phyloP scores from a whole-genome alignment of 495 filamentous ascomycete species.

The Daldinia childiae region DNA sequence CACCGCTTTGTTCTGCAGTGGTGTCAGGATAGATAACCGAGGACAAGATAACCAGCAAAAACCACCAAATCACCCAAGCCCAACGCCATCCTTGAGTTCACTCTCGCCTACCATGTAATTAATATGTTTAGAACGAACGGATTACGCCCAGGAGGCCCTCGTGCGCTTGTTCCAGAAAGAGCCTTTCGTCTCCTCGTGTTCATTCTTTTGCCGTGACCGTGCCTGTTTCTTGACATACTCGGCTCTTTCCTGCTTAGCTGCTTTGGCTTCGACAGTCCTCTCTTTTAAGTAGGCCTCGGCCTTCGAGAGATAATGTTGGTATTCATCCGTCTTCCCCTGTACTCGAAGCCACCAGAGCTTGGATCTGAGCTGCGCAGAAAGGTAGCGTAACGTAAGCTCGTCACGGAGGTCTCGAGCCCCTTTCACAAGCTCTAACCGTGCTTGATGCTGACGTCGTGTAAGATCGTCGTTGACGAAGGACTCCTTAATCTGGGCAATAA shows the following conservation, averaged over 20 bases:
- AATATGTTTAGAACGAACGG: conserved; percentile 27
- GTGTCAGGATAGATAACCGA: conserved; percentile 10
- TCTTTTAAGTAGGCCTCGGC: conserved; percentile 49
- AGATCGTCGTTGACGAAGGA: conserved; percentile 38
- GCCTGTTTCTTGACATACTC: conserved; percentile 38
- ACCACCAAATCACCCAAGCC: conserved; percentile 32
- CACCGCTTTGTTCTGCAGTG: conserved; percentile 10
- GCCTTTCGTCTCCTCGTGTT: conserved; percentile 29
- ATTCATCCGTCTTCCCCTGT: conserved; percentile 53
- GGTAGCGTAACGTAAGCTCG: conserved; percentile 46
- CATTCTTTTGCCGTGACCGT: conserved; percentile 36
- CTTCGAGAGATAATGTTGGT: conserved; percentile 53
- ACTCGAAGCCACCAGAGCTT: conserved; percentile 60
- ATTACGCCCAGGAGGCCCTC: conserved; percentile 20
- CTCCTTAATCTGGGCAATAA: conserved; percentile 38
- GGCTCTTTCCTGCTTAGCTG: conserved; percentile 36
- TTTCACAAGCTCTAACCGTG: conserved; percentile 36
- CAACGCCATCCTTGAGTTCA: conserved; percentile 44
- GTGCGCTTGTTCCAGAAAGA: conserved; percentile 41
- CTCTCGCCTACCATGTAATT: conserved; percentile 38
- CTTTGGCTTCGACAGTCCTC: conserved; percentile 40
- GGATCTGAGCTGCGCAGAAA: conserved; percentile 56
- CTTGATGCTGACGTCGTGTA: conserved; percentile 29
- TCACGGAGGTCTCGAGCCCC: conserved; percentile 44
- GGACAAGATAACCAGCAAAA: conserved; percentile 29